Percentiles rank a stretch among this genome's conserved stretches.
Evolutionary conservation across 192 early-diverging fungal genomes (phyloP).

Genomic region (Pilaira anomala): DNA sequence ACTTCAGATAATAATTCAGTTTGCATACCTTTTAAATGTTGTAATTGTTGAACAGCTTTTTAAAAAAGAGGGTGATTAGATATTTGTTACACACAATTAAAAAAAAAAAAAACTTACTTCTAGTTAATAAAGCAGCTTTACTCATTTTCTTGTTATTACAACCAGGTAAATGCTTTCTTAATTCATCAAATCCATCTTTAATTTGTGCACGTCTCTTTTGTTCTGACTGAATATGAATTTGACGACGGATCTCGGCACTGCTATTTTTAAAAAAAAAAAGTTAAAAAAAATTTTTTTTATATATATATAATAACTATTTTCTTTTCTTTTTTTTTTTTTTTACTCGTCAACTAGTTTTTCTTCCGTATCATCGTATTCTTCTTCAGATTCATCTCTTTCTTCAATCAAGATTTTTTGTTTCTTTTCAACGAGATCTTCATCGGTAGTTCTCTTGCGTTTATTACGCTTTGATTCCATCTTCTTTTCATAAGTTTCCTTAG

Average conservation of each 20-base stretch:
- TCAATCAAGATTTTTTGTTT: conserved; percentile 2
- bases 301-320: no score
- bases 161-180: conserved; percentile 41
- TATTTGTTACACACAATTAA: not conserved
- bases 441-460: conserved; percentile 28
- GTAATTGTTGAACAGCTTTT: conserved; percentile 43
- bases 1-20: conserved; percentile 34
- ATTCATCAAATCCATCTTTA: conserved; percentile 48
- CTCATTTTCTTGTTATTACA: conserved; percentile 44
- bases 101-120: conserved; percentile 30
- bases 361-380: conserved; percentile 10
- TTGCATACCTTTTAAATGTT: conserved; percentile 41
- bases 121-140: conserved; percentile 40
- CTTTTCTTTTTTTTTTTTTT: no score
- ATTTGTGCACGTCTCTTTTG: conserved; percentile 48
- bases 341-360: conserved; percentile 11
- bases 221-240: conserved; percentile 49
- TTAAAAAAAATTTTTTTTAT: conserved; percentile 5
- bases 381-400: conserved; percentile 21
- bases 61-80: not conserved
- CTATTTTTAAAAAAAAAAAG: conserved; percentile 14
- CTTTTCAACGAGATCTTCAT: conserved; percentile 4
- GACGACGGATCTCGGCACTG: conserved; percentile 41
- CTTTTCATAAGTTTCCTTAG: conserved; percentile 24
- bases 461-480: conserved; percentile 34